A percentile compares a stretch with the other conserved stretches of the same genome.
These are phyloP conservation scores for Kuraishia hungarica DNA, from an alignment of 805 yeast species.

Conservation along the genomic window DNA sequence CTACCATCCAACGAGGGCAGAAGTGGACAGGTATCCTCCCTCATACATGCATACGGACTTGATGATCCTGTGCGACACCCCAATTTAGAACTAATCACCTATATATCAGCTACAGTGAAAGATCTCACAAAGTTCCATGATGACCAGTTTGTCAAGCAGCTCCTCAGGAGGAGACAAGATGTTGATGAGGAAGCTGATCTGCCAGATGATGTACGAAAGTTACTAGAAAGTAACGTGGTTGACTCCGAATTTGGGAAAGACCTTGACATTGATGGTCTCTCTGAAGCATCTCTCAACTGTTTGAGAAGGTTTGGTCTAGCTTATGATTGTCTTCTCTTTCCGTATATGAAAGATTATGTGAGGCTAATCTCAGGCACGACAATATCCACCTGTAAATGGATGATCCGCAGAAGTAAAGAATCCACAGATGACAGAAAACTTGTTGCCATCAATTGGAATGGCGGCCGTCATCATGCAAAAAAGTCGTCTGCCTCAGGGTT, in stretches of 20 bases:
- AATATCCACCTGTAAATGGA: conserved; percentile 34
- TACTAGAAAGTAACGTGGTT: conserved; percentile 4
- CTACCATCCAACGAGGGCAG: conserved; percentile 48
- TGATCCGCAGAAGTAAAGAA: conserved; percentile 9
- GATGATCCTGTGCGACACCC: conserved; percentile 5
- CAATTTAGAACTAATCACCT: conserved; percentile 18
- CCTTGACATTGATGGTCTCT: conserved; percentile 2
- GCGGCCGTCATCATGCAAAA: conserved; percentile 69
- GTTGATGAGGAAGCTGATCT: conserved; percentile 12
- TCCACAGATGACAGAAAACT: conserved; percentile 12
- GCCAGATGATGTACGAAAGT: conserved; percentile 6
- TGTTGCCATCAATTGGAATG: conserved; percentile 63
- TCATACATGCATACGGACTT: conserved; percentile 34
- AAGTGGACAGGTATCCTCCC: conserved; percentile 32
- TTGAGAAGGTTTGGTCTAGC: conserved; percentile 9
- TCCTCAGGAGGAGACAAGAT: conserved; percentile 22
- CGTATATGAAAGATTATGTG: conserved; percentile 41
- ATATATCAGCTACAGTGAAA: conserved; percentile 17
- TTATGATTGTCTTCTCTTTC: conserved; percentile 61
- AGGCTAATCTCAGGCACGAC: conserved; percentile 48
- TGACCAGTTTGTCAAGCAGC: conserved; percentile 25
- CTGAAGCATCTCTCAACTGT: conserved; percentile 2
- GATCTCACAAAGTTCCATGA: conserved; percentile 47
- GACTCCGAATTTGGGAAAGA: not conserved
- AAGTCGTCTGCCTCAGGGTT: conserved; percentile 54